Conservation (phyloP, 2,329 filamentous ascomycete species). For the Phialophora tarda region DNA sequence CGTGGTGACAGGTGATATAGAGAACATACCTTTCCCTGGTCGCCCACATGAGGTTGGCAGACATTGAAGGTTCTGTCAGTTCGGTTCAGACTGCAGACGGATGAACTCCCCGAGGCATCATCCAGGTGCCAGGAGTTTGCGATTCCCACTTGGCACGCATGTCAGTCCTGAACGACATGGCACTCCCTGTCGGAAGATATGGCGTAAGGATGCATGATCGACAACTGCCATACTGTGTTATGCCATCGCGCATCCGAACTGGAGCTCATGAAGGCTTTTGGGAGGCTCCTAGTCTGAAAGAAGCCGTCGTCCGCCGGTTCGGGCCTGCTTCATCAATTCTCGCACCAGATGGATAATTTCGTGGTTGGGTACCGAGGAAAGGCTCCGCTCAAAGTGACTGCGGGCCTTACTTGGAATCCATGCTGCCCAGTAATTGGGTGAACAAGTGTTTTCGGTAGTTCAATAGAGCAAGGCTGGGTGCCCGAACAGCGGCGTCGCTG, state of each 20-base stretch:
- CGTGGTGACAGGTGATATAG: not conserved
- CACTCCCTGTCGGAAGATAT: not conserved
- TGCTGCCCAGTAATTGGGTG: not conserved
- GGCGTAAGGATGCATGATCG: not conserved
- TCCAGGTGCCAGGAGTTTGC: not conserved
- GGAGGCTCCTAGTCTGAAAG: not conserved
- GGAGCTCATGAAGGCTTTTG: not conserved
- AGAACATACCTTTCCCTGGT: not conserved
- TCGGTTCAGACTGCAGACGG: not conserved
- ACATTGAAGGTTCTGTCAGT: not conserved
- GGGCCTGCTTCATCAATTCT: not conserved
- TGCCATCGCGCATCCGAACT: not conserved
- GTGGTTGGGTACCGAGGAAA: not conserved
- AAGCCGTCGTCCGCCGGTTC: not conserved
- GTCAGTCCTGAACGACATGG: constrained; percentile 61
- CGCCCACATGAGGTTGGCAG: not conserved
- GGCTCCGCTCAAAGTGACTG: not conserved
- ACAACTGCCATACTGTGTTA: not conserved
- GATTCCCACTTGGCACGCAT: not conserved
- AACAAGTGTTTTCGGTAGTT: not conserved
- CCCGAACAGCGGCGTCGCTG: not conserved
- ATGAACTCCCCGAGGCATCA: not conserved
- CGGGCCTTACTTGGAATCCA: not conserved
- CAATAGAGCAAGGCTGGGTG: not conserved
- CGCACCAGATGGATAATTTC: not conserved